phyloP scores from a whole-genome alignment of 2,329 filamentous ascomycete species.

The Penicillium freii region DNA sequence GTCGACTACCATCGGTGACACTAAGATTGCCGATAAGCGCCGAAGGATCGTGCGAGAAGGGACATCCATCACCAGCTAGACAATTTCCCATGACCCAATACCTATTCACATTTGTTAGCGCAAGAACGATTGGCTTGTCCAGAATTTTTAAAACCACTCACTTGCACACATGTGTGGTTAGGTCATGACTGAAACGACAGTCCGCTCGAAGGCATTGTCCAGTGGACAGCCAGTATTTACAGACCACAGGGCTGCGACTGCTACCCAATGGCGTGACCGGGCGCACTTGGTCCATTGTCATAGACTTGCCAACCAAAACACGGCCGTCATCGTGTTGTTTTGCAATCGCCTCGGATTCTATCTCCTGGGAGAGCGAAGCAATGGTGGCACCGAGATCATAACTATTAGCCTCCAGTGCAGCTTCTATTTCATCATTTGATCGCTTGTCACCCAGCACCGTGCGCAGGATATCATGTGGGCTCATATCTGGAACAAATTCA shows the following conservation, averaged over 20 bases:
- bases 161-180: conserved; percentile 97
- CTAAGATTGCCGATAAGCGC: conserved; percentile 78
- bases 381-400: conserved; percentile 94
- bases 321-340: conserved; percentile 59
- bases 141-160: conserved; percentile 52
- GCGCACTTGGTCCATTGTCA: conserved; percentile 68
- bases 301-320: conserved; percentile 84
- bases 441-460: conserved; percentile 87
- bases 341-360: conserved; percentile 52
- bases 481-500: conserved; percentile 88
- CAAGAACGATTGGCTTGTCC: conserved; percentile 2
- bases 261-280: conserved; percentile 74
- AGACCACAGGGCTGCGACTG: conserved; percentile 82
- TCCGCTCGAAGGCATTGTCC: conserved; percentile 95
- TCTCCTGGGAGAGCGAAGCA: conserved; percentile 77
- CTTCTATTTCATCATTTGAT: conserved; percentile 90
- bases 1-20: conserved; percentile 56
- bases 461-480: conserved; percentile 93
- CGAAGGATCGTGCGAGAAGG: conserved; percentile 94
- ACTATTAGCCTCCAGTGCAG: conserved; percentile 80
- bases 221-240: conserved; percentile 94
- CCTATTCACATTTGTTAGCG: conserved; percentile 48
- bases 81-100: conserved; percentile 98
- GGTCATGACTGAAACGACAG: conserved; percentile 94
- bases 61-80: conserved; percentile 86